These are phyloP conservation scores for Fragaria nilgerrensis DNA, from an alignment of 306 rosid genomes.

Conservation along the genomic window DNA sequence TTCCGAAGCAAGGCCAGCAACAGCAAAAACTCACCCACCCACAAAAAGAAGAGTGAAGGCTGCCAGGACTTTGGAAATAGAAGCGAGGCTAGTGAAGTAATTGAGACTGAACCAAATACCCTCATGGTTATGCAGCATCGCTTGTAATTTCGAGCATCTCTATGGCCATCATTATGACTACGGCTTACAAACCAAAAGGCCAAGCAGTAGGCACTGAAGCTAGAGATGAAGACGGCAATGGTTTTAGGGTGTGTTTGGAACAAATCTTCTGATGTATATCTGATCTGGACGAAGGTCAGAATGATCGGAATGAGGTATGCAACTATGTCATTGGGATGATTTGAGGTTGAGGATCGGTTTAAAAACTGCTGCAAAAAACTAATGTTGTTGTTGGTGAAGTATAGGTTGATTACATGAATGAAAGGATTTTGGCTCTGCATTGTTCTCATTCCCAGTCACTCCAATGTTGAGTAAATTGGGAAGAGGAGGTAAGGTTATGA, in stretches of 20 bases:
- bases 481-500: neutral
- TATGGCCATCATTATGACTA: neutral
- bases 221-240: neutral
- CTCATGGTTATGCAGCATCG: neutral
- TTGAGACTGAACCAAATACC: neutral
- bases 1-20: neutral
- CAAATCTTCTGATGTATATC: neutral
- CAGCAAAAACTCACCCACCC: neutral
- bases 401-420: neutral
- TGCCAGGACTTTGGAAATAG: neutral
- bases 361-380: neutral
- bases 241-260: constrained; percentile 2
- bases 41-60: neutral
- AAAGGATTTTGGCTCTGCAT: neutral
- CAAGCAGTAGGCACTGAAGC: neutral
- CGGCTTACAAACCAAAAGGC: neutral
- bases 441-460: neutral
- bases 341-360: neutral
- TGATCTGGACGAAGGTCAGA: neutral
- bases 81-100: neutral
- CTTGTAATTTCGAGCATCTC: neutral
- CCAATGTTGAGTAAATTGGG: neutral
- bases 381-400: neutral
- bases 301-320: neutral
- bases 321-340: neutral